phyloP scores from a whole-genome alignment of 2,329 filamentous ascomycete species.

The Decorospora gaudefroyi region DNA sequence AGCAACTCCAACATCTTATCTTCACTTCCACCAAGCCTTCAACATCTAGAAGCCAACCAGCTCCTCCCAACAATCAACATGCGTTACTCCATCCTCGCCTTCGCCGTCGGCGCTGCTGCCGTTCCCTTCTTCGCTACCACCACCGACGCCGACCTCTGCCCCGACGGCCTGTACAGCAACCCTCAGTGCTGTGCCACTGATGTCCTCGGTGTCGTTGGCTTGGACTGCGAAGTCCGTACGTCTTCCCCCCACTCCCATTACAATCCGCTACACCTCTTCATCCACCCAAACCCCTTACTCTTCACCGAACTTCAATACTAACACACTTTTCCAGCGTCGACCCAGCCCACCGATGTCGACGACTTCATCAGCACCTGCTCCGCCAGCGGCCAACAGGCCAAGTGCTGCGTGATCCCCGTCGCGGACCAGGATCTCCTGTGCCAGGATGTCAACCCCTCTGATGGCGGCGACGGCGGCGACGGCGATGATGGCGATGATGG shows the following conservation, averaged over 20 bases:
- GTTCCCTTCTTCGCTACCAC: constrained; percentile 3
- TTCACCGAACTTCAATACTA: background rate
- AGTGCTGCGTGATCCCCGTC: constrained; percentile 16
- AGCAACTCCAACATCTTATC: background rate
- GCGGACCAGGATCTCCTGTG: constrained; percentile 12
- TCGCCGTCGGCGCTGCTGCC: constrained; percentile 5
- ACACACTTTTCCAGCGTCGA: constrained; percentile 1
- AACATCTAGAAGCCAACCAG: background rate
- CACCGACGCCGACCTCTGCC: constrained; percentile 4
- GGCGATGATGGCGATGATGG: no score
- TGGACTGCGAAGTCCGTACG: constrained; percentile 14
- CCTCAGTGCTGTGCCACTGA: constrained; percentile 19
- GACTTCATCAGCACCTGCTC: constrained; percentile 10
- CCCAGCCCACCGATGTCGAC: background rate
- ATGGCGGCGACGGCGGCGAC: constrained; percentile 1
- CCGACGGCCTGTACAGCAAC: constrained; percentile 8
- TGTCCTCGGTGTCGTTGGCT: constrained; percentile 5
- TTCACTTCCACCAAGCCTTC: constrained; percentile 1
- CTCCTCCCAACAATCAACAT: constrained; percentile 8
- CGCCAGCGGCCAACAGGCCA: constrained; percentile 11
- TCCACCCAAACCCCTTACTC: background rate
- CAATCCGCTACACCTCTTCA: background rate
- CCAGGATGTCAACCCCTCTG: constrained; percentile 11
- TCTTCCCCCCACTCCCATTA: background rate
- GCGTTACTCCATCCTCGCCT: constrained; percentile 10